phyloP scores from a whole-genome alignment of 2,329 filamentous ascomycete species.

The Talaromyces funiculosus region DNA sequence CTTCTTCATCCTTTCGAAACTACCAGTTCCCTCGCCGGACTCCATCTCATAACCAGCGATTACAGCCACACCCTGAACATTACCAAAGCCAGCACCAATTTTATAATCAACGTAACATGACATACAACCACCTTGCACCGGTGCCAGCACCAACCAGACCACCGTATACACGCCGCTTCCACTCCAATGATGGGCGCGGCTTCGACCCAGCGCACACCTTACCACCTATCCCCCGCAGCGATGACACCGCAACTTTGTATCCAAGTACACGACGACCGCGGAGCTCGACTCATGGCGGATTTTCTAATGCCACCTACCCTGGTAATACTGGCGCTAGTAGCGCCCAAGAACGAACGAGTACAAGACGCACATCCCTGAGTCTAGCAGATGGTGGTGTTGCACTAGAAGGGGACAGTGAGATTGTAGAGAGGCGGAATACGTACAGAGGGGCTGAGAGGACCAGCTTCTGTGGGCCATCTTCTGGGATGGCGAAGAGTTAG shows the following conservation, averaged over 20 bases:
- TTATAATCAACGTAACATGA: constrained; percentile 1
- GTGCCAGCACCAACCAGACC: neutral
- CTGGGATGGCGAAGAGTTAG: too few relatives aligned
- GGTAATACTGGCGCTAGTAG: too few relatives aligned
- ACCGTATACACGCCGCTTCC: constrained; percentile 11
- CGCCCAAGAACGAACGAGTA: neutral
- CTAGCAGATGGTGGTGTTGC: constrained; percentile 15
- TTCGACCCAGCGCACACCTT: constrained; percentile 20
- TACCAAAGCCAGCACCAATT: constrained; percentile 1
- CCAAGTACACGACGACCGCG: constrained; percentile 30
- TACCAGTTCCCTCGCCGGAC: neutral
- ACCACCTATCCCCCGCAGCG: constrained; percentile 23
- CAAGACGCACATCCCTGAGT: constrained; percentile 22
- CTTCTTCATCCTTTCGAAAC: neutral
- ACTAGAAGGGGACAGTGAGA: constrained; percentile 14
- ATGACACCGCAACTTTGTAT: constrained; percentile 31
- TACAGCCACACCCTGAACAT: neutral
- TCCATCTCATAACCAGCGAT: neutral
- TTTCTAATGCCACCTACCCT: neutral
- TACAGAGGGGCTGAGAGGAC: constrained; percentile 30
- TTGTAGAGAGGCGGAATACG: constrained; percentile 19
- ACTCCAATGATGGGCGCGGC: constrained; percentile 16
- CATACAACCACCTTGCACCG: neutral
- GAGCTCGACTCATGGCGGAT: constrained; percentile 28
- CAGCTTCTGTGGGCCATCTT: constrained; percentile 17